Percentiles rank a stretch among this genome's conserved stretches.
These are phyloP conservation scores for Meira nashicola DNA, from an alignment of 1,284 basidiomycete genomes.

Conservation along the genomic window DNA sequence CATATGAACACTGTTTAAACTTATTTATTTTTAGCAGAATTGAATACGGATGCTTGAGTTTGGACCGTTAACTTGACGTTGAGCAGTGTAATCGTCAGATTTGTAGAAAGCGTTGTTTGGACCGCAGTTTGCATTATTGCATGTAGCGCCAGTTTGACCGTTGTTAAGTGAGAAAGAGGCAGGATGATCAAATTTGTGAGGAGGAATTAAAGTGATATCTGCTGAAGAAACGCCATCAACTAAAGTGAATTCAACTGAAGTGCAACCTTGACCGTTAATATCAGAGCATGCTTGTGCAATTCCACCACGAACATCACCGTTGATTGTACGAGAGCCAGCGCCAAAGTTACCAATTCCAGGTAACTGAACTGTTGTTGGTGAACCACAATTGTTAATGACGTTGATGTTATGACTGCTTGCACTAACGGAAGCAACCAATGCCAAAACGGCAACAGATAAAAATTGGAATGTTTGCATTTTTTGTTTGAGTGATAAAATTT, in stretches of 20 bases:
- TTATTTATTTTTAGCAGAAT: conserved; percentile 1
- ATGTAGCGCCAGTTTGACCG: conserved; percentile 11
- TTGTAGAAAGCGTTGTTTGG: conserved; percentile 20
- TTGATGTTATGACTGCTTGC: too few species aligned
- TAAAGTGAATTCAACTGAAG: conserved; percentile 17
- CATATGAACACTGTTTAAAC: not conserved
- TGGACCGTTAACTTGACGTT: conserved; percentile 16
- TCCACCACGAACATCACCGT: conserved; percentile 8
- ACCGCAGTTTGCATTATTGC: conserved; percentile 18
- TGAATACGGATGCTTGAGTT: conserved; percentile 9
- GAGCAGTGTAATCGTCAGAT: conserved; percentile 14
- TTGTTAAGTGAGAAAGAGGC: conserved; percentile 8
- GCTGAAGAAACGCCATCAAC: conserved; percentile 10
- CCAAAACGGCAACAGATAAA: too few species aligned
- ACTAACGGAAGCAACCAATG: too few species aligned
- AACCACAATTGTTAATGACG: conserved; percentile 20
- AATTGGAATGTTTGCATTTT: too few species aligned
- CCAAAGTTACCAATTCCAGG: conserved; percentile 12
- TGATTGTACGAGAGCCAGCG: conserved; percentile 8
- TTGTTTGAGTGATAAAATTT: too few species aligned
- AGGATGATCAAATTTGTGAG: conserved; percentile 10
- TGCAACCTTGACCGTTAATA: conserved; percentile 10
- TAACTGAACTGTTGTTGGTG: conserved; percentile 13
- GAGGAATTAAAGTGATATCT: conserved; percentile 14
- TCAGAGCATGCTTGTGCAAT: conserved; percentile 14